Base-by-base conservation (phyloP, 495 filamentous ascomycete genomes). In the Trichoderma erinaceum region DNA sequence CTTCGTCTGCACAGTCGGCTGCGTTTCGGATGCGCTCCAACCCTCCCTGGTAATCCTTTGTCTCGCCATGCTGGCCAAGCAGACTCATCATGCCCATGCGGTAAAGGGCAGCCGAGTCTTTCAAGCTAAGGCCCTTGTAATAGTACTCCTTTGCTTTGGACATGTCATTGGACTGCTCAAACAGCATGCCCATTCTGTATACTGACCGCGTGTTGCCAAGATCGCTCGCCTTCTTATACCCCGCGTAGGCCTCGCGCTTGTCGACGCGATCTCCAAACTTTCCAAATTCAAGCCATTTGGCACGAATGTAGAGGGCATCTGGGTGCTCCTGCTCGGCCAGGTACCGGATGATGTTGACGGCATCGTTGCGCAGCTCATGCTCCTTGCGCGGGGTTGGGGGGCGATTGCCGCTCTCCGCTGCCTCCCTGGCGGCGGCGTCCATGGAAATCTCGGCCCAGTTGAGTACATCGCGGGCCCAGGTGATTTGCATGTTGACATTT, bases 111-210 rank as follows among this genome's bases (percentile, higher is more conserved):
- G 95, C 95, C 10, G 96, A 96, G 77, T 99, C 95, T 3, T 85
- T 85, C 70, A 86, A 78, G 64, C 86, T 80, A 18, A 94, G 88
- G 64, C 95, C 95, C 41, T 86, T 82, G 52, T 89, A 84, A 76
- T 98, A 99, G 78, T 97, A 92, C 73, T 86, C 86, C 72, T 97
- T 88, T 3, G 95, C 96, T 74, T 97, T 97, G 41, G 88, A 83
- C 38, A 91, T 87, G 72, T 98, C 93, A 71, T 95, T 97, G 8
- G 92, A 92, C 72, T 87, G 90, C 76, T 99, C 95, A 75, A 92
- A 98, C 65, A 97, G 92, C 95, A 97, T 98, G 66, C 95, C 95
- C 76, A 99, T 97, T 35, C 95, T 86, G 78, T 99, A 99, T 75
- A 98, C 92, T 44, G 96, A 93, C 68, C 95, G 83, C n/a, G 91